Evolutionary conservation across 129 eudicot genomes (phyloP).

Genomic region (Pulicaria dysenterica): DNA sequence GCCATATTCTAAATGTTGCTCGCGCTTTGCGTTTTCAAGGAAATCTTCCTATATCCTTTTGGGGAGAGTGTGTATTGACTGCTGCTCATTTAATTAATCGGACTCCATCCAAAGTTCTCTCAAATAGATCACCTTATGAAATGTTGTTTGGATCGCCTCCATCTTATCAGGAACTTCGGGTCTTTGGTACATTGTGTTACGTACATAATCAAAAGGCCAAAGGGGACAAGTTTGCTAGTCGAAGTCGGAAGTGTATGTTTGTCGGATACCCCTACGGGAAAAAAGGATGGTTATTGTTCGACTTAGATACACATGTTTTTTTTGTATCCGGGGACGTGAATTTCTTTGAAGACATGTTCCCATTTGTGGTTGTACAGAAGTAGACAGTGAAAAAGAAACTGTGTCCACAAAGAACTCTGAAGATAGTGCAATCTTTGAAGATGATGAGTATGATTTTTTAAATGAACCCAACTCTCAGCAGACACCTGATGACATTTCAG

Average conservation of each 20-base stretch:
- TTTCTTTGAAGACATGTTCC: background rate
- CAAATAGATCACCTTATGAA: background rate
- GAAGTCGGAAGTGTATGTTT: too few relatives aligned
- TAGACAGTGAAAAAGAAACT: background rate
- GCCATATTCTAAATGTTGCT: too few relatives aligned
- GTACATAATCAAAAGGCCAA: background rate
- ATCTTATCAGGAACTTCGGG: background rate
- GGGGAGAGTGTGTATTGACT: background rate
- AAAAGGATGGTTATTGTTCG: too few relatives aligned
- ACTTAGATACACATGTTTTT: background rate
- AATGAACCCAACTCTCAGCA: too few relatives aligned
- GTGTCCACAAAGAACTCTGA: background rate
- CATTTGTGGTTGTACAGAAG: background rate
- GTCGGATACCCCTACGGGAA: too few relatives aligned
- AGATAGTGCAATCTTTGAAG: background rate
- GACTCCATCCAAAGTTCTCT: background rate
- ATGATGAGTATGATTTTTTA: background rate
- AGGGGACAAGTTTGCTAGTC: constrained; percentile 3
- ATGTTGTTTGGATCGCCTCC: background rate
- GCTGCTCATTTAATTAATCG: background rate
- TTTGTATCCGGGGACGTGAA: constrained; percentile 1
- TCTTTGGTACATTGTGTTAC: background rate
- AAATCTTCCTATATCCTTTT: background rate
- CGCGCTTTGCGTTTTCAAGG: too few relatives aligned
- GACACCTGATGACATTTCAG: too few relatives aligned